These are phyloP conservation scores for Penicillium robsamsonii DNA, from an alignment of 495 filamentous ascomycete species.

Conservation along the genomic window DNA sequence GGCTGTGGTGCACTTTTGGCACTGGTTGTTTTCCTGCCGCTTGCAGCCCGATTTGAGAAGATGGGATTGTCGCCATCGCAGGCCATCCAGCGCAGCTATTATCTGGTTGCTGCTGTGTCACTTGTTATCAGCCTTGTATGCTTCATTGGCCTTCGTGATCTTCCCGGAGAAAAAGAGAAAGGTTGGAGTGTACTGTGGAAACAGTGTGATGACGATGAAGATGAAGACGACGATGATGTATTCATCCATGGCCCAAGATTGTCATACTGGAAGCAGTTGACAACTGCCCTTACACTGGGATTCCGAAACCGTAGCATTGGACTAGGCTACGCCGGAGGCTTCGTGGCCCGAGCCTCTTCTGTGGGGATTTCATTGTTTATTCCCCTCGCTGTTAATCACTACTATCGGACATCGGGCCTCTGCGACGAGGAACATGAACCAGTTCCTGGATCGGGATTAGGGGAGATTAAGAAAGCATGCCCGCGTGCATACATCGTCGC, in stretches of 20 bases:
- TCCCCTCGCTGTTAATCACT: constrained; percentile 85
- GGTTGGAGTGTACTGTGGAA: constrained; percentile 53
- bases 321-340: constrained; percentile 87
- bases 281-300: constrained; percentile 68
- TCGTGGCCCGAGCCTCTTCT: constrained; percentile 93
- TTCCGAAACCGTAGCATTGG: constrained; percentile 72
- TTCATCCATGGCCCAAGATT: constrained; percentile 8
- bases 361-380: constrained; percentile 94
- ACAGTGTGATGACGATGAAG: constrained; percentile 1
- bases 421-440: constrained; percentile 61
- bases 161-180: constrained; percentile 77
- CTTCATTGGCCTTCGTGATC: constrained; percentile 73
- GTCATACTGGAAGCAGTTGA: constrained; percentile 46
- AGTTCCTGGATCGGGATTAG: constrained; percentile 48
- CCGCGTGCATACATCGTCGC: constrained; percentile 80
- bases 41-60: constrained; percentile 74
- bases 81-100: constrained; percentile 78
- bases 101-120: constrained; percentile 72
- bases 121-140: constrained; percentile 69
- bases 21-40: constrained; percentile 74
- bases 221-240: constrained; percentile 4
- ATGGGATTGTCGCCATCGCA: constrained; percentile 61
- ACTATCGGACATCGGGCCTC: constrained; percentile 76
- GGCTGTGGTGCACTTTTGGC: constrained; percentile 89
- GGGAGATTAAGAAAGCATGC: constrained; percentile 76